A percentile compares a stretch with the other conserved stretches of the same genome.
phyloP scores from a whole-genome alignment of 2,329 filamentous ascomycete genomes.

The Cyclaneusma minus region DNA sequence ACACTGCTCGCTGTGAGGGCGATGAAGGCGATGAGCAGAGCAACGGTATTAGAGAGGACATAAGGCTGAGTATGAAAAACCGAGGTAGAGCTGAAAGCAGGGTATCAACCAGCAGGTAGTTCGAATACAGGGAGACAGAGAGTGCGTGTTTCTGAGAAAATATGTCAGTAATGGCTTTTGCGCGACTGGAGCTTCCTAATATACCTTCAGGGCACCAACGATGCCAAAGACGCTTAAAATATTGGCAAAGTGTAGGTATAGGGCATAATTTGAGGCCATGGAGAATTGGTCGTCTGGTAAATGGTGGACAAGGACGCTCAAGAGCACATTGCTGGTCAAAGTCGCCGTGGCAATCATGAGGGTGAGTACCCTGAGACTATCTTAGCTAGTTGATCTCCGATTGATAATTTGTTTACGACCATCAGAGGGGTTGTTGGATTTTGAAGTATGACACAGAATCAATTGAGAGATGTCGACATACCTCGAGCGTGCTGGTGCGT shows the following conservation, averaged over 20 bases:
- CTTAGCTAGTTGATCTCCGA: constrained; percentile 2
- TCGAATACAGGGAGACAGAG: constrained; percentile 15
- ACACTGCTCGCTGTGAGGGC: neutral
- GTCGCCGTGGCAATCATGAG: constrained; percentile 14
- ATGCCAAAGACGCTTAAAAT: constrained; percentile 24
- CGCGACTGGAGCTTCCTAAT: constrained; percentile 5
- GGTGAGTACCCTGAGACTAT: constrained; percentile 11
- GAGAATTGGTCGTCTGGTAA: constrained; percentile 18
- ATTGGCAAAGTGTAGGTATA: constrained; percentile 24
- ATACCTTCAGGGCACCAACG: constrained; percentile 26
- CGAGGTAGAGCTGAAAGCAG: constrained; percentile 14
- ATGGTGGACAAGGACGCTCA: constrained; percentile 14
- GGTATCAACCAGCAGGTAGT: constrained; percentile 18
- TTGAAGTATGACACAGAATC: too few species aligned
- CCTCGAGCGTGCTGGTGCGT: too few species aligned
- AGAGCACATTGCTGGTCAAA: constrained; percentile 16
- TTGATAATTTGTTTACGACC: too few species aligned
- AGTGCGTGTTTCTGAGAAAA: constrained; percentile 13
- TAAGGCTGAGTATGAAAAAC: constrained; percentile 12
- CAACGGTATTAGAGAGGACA: constrained; percentile 3
- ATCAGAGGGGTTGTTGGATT: too few species aligned
- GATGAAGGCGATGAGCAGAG: neutral
- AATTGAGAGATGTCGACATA: too few species aligned
- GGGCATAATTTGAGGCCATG: constrained; percentile 17
- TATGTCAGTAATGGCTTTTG: neutral